phyloP scores from a whole-genome alignment of 208 protist species.

The Leishmania mexicana region DNA sequence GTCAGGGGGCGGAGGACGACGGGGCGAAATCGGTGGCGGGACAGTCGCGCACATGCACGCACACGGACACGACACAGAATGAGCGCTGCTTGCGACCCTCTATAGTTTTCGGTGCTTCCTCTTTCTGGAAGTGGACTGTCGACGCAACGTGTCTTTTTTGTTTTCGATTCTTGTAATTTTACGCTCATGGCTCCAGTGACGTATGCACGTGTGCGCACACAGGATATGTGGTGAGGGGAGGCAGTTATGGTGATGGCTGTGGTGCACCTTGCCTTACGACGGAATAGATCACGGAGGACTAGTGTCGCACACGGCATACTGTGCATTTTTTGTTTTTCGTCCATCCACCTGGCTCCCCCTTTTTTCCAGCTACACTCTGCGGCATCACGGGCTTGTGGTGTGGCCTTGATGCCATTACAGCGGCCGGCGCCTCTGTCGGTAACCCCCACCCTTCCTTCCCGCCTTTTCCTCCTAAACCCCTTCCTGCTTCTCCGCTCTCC shows the following conservation, averaged over 20 bases:
- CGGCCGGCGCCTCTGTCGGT: neutral
- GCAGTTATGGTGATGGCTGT: neutral
- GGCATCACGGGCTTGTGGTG: neutral
- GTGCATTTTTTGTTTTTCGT: slow-evolving; percentile 4
- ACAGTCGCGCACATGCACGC: neutral
- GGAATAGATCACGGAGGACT: neutral
- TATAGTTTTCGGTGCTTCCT: slow-evolving; percentile 8
- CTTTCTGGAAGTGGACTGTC: neutral
- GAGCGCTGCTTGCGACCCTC: neutral
- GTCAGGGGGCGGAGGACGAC: neutral
- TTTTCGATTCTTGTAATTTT: neutral
- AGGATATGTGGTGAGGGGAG: neutral
- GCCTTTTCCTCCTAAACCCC: neutral
- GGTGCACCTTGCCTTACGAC: neutral
- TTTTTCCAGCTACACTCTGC: neutral
- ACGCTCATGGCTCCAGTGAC: neutral
- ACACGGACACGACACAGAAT: neutral
- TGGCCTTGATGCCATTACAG: neutral
- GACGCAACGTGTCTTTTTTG: neutral
- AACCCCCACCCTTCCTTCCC: neutral
- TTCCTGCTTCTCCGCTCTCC: neutral
- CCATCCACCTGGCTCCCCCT: neutral
- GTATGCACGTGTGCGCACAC: neutral
- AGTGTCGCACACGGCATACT: neutral
- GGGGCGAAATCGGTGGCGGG: neutral